Percentiles rank a stretch among this genome's conserved stretches.
Evolutionary conservation across 345 rosid genomes (phyloP).

Genomic region (Excoecaria cochinchinensis): DNA sequence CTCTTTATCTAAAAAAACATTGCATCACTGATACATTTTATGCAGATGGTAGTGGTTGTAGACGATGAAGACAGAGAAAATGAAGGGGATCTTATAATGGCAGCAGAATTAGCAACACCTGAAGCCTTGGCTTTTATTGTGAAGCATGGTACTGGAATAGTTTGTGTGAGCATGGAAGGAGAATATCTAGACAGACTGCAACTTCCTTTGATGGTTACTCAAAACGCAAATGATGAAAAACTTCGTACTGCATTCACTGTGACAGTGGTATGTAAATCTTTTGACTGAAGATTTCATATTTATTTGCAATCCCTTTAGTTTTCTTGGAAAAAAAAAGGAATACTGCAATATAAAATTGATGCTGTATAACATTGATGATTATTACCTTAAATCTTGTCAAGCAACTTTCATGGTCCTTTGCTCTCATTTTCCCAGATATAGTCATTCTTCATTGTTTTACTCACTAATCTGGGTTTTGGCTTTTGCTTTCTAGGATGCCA

Average conservation of each 20-base stretch:
- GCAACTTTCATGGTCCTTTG: not conserved
- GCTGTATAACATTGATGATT: not conserved
- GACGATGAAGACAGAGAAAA: slow-evolving; percentile 96
- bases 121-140: slow-evolving; percentile 97
- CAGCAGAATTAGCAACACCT: slow-evolving; percentile 78
- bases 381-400: not conserved
- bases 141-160: slow-evolving; percentile 87
- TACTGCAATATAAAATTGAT: not conserved
- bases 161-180: slow-evolving; percentile 83
- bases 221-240: slow-evolving; percentile 80
- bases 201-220: slow-evolving; percentile 82
- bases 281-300: not conserved
- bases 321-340: not conserved
- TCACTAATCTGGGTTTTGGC: not conserved
- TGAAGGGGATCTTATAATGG: slow-evolving; percentile 92
- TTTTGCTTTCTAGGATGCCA: slow-evolving; percentile 65
- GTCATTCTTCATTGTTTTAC: not conserved
- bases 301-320: not conserved
- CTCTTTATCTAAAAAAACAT: not conserved
- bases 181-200: slow-evolving; percentile 75
- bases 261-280: slow-evolving; percentile 65
- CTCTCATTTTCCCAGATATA: not conserved
- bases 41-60: slow-evolving; percentile 86
- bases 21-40: slow-evolving; percentile 16
- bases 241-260: slow-evolving; percentile 88